These are phyloP conservation scores for Cercophora scortea DNA, from an alignment of 495 filamentous ascomycete genomes.

Conservation along the genomic window DNA sequence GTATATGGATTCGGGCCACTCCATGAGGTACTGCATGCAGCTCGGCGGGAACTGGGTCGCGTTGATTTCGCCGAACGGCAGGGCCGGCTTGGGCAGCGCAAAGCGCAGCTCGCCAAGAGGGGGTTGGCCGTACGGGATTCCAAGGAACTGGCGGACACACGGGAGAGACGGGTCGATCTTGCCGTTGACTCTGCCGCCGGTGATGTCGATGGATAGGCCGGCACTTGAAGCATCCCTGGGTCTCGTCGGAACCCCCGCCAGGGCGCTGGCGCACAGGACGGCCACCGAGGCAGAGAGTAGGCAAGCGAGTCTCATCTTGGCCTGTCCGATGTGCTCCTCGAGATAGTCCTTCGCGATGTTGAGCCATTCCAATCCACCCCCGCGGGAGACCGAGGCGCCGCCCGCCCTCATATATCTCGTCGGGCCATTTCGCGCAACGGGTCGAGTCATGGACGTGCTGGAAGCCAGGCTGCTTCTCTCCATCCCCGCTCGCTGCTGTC, in stretches of 20 bases:
- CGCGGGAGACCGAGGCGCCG: no score
- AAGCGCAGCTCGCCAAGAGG: slow-evolving; percentile 43
- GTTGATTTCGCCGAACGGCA: slow-evolving; percentile 5
- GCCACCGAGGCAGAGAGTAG: background rate
- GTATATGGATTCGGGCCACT: slow-evolving; percentile 6
- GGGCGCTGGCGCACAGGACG: background rate
- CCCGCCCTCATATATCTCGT: no score
- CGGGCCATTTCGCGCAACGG: no score
- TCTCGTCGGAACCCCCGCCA: no score
- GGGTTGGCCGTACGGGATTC: slow-evolving; percentile 47
- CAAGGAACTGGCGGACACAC: slow-evolving; percentile 37
- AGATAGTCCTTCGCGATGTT: no score
- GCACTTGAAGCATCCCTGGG: no score
- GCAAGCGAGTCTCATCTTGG: background rate
- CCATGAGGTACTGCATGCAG: slow-evolving; percentile 14
- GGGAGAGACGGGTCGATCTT: slow-evolving; percentile 2
- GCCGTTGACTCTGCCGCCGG: slow-evolving; percentile 4
- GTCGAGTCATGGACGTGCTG: no score
- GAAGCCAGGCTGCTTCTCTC: no score
- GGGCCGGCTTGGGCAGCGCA: slow-evolving; percentile 12
- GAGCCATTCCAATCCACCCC: no score
- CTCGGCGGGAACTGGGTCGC: slow-evolving; percentile 11
- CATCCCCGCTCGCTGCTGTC: no score
- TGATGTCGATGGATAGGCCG: background rate
- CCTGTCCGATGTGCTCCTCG: background rate